These are phyloP conservation scores for Trichosporon ovoides DNA, from an alignment of 1,284 basidiomycete genomes.

Conservation along the genomic window DNA sequence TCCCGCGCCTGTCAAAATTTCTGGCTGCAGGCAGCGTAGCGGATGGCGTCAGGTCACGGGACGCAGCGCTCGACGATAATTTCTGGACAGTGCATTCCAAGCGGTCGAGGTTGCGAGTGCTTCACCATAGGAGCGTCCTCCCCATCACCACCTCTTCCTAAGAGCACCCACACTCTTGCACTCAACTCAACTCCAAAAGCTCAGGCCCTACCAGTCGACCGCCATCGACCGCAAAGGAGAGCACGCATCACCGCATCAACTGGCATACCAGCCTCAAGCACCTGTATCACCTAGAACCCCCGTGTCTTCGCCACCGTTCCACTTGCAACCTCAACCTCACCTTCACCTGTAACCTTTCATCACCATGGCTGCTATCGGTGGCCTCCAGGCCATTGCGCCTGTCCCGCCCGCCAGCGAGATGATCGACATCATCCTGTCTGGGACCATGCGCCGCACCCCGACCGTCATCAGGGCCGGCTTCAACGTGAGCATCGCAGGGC, in stretches of 20 bases:
- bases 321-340: not conserved
- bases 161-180: not conserved
- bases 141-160: not conserved
- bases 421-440: slow-evolving; percentile 89
- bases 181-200: not conserved
- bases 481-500: not conserved
- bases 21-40: too few relatives aligned
- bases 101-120: too few relatives aligned
- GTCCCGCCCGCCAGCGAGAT: slow-evolving; percentile 94
- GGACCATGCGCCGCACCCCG: slow-evolving; percentile 83
- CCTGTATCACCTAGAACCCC: slow-evolving; percentile 2
- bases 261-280: not conserved
- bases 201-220: not conserved
- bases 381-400: slow-evolving; percentile 90
- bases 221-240: not conserved
- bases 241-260: not conserved
- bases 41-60: too few relatives aligned
- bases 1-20: too few relatives aligned
- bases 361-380: slow-evolving; percentile 38
- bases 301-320: not conserved
- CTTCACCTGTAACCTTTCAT: not conserved
- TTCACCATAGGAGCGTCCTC: not conserved
- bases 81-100: too few relatives aligned
- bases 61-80: too few relatives aligned
- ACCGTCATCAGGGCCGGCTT: slow-evolving; percentile 65